Percentiles rank a stretch among this genome's conserved stretches.
Conservation (phyloP, 352 stramenopile species). For the Pythium aphanidermatum region DNA sequence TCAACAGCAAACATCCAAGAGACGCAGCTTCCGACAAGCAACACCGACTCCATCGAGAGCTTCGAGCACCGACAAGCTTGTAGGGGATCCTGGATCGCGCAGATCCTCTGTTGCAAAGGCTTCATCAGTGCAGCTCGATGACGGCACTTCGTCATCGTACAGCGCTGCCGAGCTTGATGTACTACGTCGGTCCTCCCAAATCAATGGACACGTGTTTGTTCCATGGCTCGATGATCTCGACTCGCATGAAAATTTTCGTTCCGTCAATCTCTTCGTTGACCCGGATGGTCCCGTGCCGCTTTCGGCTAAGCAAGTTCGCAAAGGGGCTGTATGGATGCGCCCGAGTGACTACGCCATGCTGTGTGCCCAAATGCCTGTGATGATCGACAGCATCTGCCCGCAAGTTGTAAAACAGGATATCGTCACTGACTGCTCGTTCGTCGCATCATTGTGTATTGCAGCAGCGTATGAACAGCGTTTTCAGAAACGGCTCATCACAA, state of each 20-base stretch:
- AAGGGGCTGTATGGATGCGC: constrained; percentile 56
- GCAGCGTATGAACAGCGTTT: constrained; percentile 90
- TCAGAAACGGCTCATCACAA: constrained; percentile 89
- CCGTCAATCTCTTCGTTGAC: constrained; percentile 50
- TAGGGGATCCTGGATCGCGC: too few relatives aligned
- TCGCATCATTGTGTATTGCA: constrained; percentile 89
- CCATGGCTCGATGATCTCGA: constrained; percentile 75
- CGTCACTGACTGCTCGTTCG: constrained; percentile 92
- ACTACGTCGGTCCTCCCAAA: constrained; percentile 69
- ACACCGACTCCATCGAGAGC: constrained; percentile 7
- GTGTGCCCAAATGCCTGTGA: constrained; percentile 47
- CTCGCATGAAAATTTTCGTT: constrained; percentile 45
- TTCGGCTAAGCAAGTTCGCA: constrained; percentile 64
- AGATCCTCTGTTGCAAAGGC: too few relatives aligned
- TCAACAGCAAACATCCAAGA: constrained; percentile 1
- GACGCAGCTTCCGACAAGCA: constrained; percentile 1
- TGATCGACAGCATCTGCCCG: constrained; percentile 69
- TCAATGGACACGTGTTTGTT: constrained; percentile 82
- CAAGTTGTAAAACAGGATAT: constrained; percentile 84
- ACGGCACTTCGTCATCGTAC: constrained; percentile 23
- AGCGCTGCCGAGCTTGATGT: constrained; percentile 66
- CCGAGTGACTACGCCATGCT: constrained; percentile 47
- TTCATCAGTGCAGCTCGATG: too few relatives aligned
- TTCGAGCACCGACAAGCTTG: constrained; percentile 13
- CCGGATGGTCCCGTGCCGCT: constrained; percentile 60